Percentiles rank a stretch among this genome's conserved stretches.
These are phyloP conservation scores for Zymoseptoria brevis DNA, from an alignment of 2,329 filamentous ascomycete genomes.

Conservation along the genomic window DNA sequence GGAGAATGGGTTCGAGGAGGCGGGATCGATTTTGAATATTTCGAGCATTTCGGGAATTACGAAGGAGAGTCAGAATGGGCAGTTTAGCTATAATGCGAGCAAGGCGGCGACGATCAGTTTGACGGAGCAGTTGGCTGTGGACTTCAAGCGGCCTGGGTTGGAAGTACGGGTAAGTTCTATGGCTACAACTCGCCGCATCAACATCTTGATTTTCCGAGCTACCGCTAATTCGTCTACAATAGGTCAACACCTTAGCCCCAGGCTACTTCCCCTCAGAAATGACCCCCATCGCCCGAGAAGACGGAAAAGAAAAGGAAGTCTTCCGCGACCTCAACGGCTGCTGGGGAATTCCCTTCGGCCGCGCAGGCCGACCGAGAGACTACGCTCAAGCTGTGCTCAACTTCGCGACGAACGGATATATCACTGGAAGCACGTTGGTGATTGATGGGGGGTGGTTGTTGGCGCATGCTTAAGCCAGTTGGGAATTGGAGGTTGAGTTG, in stretches of 20 bases:
- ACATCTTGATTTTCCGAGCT: too few species aligned
- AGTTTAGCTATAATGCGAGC: constrained; percentile 42
- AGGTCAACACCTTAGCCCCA: constrained; percentile 48
- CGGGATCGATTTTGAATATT: constrained; percentile 40
- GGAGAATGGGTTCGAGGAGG: constrained; percentile 34
- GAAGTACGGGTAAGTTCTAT: constrained; percentile 37
- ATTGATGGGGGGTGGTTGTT: constrained; percentile 55
- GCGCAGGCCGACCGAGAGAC: constrained; percentile 33
- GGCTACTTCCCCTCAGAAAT: constrained; percentile 51
- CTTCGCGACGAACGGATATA: constrained; percentile 50
- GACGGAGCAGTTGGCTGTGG: constrained; percentile 47
- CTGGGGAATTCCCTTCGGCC: constrained; percentile 33
- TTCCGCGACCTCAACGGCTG: constrained; percentile 22
- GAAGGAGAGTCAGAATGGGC: constrained; percentile 37
- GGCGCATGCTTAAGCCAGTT: constrained; percentile 17
- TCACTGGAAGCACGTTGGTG: constrained; percentile 54
- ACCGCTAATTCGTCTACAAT: too few species aligned
- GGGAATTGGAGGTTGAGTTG: too few species aligned
- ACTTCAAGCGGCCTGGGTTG: constrained; percentile 42
- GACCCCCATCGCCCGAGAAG: constrained; percentile 43
- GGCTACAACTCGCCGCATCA: too few species aligned
- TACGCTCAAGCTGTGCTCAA: constrained; percentile 50
- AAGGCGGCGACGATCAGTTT: constrained; percentile 47
- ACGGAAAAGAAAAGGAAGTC: constrained; percentile 45
- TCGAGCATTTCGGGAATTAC: constrained; percentile 38